Evolutionary conservation across 768 basidiomycete species (phyloP).

Genomic region (Collybia sp.): DNA sequence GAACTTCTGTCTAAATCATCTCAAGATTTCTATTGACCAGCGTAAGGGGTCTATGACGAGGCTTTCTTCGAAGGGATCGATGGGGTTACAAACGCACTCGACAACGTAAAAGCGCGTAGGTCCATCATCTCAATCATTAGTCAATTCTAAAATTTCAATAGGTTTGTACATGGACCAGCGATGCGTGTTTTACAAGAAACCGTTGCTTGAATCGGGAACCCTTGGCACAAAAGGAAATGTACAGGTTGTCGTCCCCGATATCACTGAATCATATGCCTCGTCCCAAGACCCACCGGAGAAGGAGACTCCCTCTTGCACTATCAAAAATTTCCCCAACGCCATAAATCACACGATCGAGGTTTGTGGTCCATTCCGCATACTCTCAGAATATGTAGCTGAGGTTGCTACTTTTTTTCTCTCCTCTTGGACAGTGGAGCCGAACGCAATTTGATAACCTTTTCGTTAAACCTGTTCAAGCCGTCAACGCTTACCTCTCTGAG

Average conservation of each 20-base stretch:
- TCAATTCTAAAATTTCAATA: conserved; percentile 20
- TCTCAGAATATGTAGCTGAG: too few relatives aligned
- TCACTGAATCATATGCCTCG: conserved; percentile 96
- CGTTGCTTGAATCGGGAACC: conserved; percentile 94
- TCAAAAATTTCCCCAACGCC: conserved; percentile 98
- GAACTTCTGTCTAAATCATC: conserved; percentile 21
- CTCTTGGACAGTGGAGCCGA: conserved; percentile 73
- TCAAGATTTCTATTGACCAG: conserved; percentile 43
- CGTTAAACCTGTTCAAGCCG: conserved; percentile 89
- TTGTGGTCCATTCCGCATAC: conserved; percentile 9
- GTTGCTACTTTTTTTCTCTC: not conserved
- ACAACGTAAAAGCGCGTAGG: conserved; percentile 94
- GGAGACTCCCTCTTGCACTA: conserved; percentile 92
- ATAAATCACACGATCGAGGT: conserved; percentile 98
- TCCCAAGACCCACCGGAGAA: conserved; percentile 99
- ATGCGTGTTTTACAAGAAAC: conserved; percentile 94
- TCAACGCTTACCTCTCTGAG: conserved; percentile 95
- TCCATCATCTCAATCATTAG: conserved; percentile 8
- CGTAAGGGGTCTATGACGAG: conserved; percentile 79
- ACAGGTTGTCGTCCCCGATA: conserved; percentile 89
- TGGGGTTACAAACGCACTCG: conserved; percentile 95
- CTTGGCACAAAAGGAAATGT: conserved; percentile 98
- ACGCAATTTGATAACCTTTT: conserved; percentile 90
- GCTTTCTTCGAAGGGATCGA: conserved; percentile 85
- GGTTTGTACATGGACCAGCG: conserved; percentile 98